Base-by-base conservation (phyloP, 1,284 basidiomycete species). In the Trichosporon sp. region DNA sequence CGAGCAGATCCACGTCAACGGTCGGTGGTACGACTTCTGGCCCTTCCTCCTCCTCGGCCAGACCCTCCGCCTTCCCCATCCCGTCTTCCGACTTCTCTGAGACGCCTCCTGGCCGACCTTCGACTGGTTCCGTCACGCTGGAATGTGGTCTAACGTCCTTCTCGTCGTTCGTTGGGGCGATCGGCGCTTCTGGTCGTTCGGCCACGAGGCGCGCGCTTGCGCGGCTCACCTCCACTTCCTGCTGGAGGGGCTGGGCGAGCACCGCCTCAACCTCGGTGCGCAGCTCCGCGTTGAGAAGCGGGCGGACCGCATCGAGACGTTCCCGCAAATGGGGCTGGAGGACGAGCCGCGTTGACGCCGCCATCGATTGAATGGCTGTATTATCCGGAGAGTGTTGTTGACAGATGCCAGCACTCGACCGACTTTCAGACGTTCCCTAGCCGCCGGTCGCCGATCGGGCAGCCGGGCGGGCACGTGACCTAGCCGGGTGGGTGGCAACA, bases 261-360 rank as follows among this genome's bases (percentile, higher is more conserved):
- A 68, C 47, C 23, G 38, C 65, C 1, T 67, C 34, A 27, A 74
- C 62, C n/a, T 68, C 35, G 0, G 11, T 27, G n/a, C 63, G 66
- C 63, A 80, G 70, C 47, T 67, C 56, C 25, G 70, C 21, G 4
- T 31, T 29, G 18, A 60, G 56, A 4, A 62, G 64, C 1, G 35
- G 27, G 0, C 76, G 60, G 2, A 80, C 63, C 3, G 69, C 72
- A 3, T 68, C 65, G 34, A 81, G 77, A 38, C 68, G 66, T 51
- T 76, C 75, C 11, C 73, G 64, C 18, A 81, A 68, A 38, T 81
- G 77, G 21, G 75, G 72, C 2, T 78, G 76, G n/a, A 81, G 73
- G 1, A 71, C 76, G n/a, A 79, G 72, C 15, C 75, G 68, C 27
- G 72, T 75, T n/a, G 70, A 35, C 25, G 58, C 31, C 21, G 68